Evolutionary conservation across 2,329 filamentous ascomycete species (phyloP).

Genomic region (Mycocentrospora acerina): DNA sequence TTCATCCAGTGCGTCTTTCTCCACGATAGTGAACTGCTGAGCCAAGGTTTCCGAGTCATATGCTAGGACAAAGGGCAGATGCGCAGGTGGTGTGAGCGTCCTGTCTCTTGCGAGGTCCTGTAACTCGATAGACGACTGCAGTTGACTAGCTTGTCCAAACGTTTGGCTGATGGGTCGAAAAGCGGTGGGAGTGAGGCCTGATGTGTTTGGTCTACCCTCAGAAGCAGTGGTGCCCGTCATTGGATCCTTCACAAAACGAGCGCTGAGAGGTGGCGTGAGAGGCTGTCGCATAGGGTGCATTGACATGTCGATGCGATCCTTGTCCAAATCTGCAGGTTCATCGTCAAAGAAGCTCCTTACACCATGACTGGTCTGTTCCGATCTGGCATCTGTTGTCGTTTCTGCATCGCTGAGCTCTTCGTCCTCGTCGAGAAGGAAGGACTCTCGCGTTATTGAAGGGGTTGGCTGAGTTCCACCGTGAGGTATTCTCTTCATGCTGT

Average conservation of each 20-base stretch:
- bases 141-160: constrained; percentile 18
- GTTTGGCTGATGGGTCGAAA: constrained; percentile 25
- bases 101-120: constrained; percentile 19
- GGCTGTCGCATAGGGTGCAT: constrained; percentile 41
- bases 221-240: constrained; percentile 33
- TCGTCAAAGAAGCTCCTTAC: constrained; percentile 54
- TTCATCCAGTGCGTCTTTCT: constrained; percentile 82
- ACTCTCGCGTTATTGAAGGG: constrained; percentile 36
- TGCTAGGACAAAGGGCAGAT: constrained; percentile 77
- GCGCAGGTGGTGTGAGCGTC: constrained; percentile 34
- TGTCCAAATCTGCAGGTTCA: constrained; percentile 41
- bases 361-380: constrained; percentile 40
- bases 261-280: constrained; percentile 48
- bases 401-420: constrained; percentile 57
- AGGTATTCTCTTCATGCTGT: constrained; percentile 53
- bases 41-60: constrained; percentile 78
- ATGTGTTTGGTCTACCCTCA: constrained; percentile 39
- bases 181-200: constrained; percentile 40
- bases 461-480: constrained; percentile 46
- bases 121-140: constrained; percentile 27
- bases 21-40: constrained; percentile 81
- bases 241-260: constrained; percentile 30
- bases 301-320: constrained; percentile 28
- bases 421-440: constrained; percentile 56
- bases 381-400: constrained; percentile 53